phyloP scores from a whole-genome alignment of 495 filamentous ascomycete genomes.

The Parathielavia appendiculata region DNA sequence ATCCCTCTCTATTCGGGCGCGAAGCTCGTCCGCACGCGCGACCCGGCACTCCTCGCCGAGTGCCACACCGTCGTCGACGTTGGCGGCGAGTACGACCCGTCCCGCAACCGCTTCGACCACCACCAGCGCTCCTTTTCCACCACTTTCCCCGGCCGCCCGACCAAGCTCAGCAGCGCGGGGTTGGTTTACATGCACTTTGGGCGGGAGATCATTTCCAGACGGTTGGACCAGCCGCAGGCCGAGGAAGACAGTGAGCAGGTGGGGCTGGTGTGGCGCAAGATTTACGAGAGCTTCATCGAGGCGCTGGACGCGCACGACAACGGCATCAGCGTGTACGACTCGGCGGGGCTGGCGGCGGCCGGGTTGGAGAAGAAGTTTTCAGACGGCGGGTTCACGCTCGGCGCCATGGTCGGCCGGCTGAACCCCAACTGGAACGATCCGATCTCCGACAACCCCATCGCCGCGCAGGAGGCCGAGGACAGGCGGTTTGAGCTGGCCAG shows the following conservation, averaged over 20 bases:
- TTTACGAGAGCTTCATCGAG: conserved; percentile 92
- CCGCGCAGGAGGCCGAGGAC: conserved; percentile 73
- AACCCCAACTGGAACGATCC: conserved; percentile 68
- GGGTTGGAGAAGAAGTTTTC: conserved; percentile 73
- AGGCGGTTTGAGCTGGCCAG: conserved; percentile 69
- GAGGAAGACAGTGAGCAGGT: conserved; percentile 58
- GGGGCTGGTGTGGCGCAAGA: conserved; percentile 71
- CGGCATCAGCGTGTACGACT: conserved; percentile 76
- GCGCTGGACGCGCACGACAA: conserved; percentile 97
- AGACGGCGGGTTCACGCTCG: conserved; percentile 73
- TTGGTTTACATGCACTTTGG: conserved; percentile 96
- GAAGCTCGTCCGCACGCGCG: conserved; percentile 78
- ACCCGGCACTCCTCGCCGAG: conserved; percentile 66
- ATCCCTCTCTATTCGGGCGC: conserved; percentile 74
- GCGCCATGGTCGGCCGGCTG: conserved; percentile 74
- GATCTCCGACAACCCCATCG: conserved; percentile 40
- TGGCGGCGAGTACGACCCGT: conserved; percentile 78
- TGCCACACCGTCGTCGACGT: conserved; percentile 98
- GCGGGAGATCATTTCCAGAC: conserved; percentile 66
- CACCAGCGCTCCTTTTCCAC: conserved; percentile 89
- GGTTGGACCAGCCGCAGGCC: conserved; percentile 37
- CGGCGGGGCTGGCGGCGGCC: conserved; percentile 54
- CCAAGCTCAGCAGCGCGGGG: conserved; percentile 88
- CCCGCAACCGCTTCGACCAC: conserved; percentile 81
- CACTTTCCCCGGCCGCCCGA: conserved; percentile 66